These are phyloP conservation scores for Takakia lepidozioides DNA, from an alignment of 225 moss, liverwort and hornwort genomes.

Conservation along the genomic window DNA sequence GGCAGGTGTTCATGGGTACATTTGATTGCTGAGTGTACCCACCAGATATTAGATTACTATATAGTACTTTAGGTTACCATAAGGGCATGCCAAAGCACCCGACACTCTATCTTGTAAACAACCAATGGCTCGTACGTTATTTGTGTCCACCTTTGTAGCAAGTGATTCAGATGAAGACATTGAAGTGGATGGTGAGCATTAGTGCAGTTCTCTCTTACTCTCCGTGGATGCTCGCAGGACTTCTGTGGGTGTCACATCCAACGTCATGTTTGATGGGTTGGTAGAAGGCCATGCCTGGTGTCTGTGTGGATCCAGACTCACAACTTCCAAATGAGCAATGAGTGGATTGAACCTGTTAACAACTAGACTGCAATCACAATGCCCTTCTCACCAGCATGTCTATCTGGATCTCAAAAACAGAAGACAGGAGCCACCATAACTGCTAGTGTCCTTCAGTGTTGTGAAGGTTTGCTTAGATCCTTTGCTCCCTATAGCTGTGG, in stretches of 20 bases:
- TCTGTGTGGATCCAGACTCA: too few relatives aligned
- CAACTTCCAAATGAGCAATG: too few relatives aligned
- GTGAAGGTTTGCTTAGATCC: too few relatives aligned
- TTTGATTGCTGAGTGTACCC: slow-evolving; percentile 10
- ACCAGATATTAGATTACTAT: slow-evolving; percentile 6
- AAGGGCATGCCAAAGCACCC: slow-evolving; percentile 7
- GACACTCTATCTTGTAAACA: slow-evolving; percentile 3
- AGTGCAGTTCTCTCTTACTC: slow-evolving; percentile 77
- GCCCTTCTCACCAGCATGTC: too few relatives aligned
- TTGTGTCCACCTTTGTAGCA: neutral
- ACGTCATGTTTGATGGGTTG: slow-evolving; percentile 55
- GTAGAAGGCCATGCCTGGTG: too few relatives aligned
- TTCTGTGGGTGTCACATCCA: slow-evolving; percentile 68
- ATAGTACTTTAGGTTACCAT: neutral
- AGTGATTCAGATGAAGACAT: slow-evolving; percentile 10
- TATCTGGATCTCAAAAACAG: too few relatives aligned
- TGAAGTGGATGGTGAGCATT: slow-evolving; percentile 33
- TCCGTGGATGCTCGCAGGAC: slow-evolving; percentile 72
- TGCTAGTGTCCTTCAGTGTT: too few relatives aligned
- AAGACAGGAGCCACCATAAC: too few relatives aligned
- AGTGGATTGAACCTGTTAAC: too few relatives aligned
- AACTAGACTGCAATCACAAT: too few relatives aligned
- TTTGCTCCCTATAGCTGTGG: too few relatives aligned
- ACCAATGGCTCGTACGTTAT: slow-evolving; percentile 7
- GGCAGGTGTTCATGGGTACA: slow-evolving; percentile 8